Evolutionary conservation across 148 eudicot genomes (phyloP), one percentile per base, ranked within the genome.

Genomic region (Diospyros lotus): DNA sequence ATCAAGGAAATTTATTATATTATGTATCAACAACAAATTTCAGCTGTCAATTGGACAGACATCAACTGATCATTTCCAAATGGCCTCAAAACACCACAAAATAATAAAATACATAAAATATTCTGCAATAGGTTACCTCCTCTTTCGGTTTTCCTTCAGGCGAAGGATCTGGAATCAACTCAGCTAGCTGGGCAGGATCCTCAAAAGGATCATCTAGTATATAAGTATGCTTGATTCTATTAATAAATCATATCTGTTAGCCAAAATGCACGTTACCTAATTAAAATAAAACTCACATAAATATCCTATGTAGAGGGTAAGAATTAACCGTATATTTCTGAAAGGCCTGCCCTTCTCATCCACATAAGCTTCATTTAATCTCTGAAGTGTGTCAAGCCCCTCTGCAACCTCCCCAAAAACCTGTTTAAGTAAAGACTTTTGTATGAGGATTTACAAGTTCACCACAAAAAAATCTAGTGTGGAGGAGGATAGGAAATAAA

Each of bases 331-430:
- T 69, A 95, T 95, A 77, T 95, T 93, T 80, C 91, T 92, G 82
- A 78, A 95, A 6, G 99, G 99, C 75, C 90, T 82, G 77, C 85
- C 84, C 62, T 85, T 90, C 44, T 89, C 94, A 80, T 95, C 99
- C 66, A 89, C 91, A 82, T 92, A 92, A 70, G 99, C 91, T 84
- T 95, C 99, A 79, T 95, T 95, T 63, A 95, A 83, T 82, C 97
- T 86, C 65, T 60, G 78, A 18, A 95, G 80, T 11, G 99, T 88
- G 18, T 95, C 97, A 60, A 76, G 84, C 17, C 99, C 99, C 82
- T 92, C 99, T 39, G 96, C 97, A 63, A 92, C 87, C 89, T 92
- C 97, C 66, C 97, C 99, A 74, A 95, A 95, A 13, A 94, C 92
- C 98, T 94, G 79, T 11, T 44, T 72, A 64, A 54, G 17, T 68